Evolutionary conservation across 805 yeast species (phyloP), one percentile per base, ranked within the genome.

Genomic region (Candida anglica): DNA sequence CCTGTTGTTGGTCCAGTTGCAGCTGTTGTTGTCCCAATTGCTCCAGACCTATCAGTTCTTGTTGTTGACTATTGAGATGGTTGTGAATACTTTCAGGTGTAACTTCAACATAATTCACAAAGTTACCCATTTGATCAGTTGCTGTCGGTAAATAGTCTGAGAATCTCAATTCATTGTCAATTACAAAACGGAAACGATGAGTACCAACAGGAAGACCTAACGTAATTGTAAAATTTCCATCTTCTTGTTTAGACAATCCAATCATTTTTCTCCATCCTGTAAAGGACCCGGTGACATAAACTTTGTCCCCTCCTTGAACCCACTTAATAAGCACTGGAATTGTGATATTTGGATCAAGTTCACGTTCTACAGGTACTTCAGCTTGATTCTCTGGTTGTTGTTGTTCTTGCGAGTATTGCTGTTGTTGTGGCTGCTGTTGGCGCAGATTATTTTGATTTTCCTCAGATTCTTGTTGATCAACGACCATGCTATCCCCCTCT

Each of bases 231-330:
- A 81, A 81, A 24, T 69, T 66, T 15, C 71, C 71, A 46, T 79
- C 77, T 7, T 48, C 67, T 60, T 58, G 75, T 58, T 66, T 67
- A 19, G 72, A 72, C 48, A 93, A 66, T 25, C 95, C 95, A 52
- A 91, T 89, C 98, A 93, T 91, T 60, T 89, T 91, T 46, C 96
- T 71, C 98, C 98, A 93, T 3, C 96, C 96, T 0, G 98, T 93
- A 61, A 91, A 91, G 1, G 97, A 85, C 32, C 98, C 98, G 22
- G 97, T 93, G 10, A 91, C 96, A 56, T 88, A 93, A 2, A 93
- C 98, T 49, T 85, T 85, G 32, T 76, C 76, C 40, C 98, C 98
- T n/a, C 98, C 98, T 58, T 91, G 96, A 13, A 79, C 80, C 98
- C 98, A 91, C 43, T 77, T 78, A 38, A 88, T 82, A 37, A 82